A percentile compares a stretch with the other conserved stretches of the same genome.
Conservation (phyloP, 1,284 basidiomycete species). For the Ustilago loliicola region DNA sequence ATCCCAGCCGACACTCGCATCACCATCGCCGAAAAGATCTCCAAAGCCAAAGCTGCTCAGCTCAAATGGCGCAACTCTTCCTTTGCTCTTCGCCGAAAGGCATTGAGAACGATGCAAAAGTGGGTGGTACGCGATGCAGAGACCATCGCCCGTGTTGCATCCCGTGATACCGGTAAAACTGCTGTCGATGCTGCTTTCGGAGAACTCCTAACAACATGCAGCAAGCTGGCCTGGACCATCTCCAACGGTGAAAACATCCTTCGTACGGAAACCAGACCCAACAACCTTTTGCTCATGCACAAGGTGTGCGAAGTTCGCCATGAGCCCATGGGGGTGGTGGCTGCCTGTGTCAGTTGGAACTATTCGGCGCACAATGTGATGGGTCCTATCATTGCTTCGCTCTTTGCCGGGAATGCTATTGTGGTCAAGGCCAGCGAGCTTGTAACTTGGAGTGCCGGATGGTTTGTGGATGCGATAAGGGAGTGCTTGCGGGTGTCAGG, state of each 20-base stretch:
- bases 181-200: conserved; percentile 74
- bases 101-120: conserved; percentile 85
- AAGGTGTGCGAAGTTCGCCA: conserved; percentile 84
- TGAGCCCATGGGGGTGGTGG: conserved; percentile 92
- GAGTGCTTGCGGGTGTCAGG: conserved; percentile 76
- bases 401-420: conserved; percentile 91
- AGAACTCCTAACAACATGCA: conserved; percentile 63
- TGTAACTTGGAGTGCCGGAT: conserved; percentile 63
- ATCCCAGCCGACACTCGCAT: conserved; percentile 78
- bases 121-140: conserved; percentile 93
- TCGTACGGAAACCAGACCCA: conserved; percentile 62
- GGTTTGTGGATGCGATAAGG: conserved; percentile 75
- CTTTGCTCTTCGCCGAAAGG: conserved; percentile 82
- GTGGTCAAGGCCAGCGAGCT: conserved; percentile 82
- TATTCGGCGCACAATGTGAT: conserved; percentile 85
- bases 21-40: conserved; percentile 81
- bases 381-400: conserved; percentile 88
- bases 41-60: conserved; percentile 79
- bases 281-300: conserved; percentile 85
- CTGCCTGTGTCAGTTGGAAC: conserved; percentile 90
- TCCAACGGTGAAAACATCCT: conserved; percentile 56
- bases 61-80: conserved; percentile 79
- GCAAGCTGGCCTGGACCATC: conserved; percentile 66
- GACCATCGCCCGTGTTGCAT: conserved; percentile 86
- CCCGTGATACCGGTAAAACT: conserved; percentile 95